Evolutionary conservation across 2,329 filamentous ascomycete species (phyloP).

Genomic region (Mycosphaerella arachidis): DNA sequence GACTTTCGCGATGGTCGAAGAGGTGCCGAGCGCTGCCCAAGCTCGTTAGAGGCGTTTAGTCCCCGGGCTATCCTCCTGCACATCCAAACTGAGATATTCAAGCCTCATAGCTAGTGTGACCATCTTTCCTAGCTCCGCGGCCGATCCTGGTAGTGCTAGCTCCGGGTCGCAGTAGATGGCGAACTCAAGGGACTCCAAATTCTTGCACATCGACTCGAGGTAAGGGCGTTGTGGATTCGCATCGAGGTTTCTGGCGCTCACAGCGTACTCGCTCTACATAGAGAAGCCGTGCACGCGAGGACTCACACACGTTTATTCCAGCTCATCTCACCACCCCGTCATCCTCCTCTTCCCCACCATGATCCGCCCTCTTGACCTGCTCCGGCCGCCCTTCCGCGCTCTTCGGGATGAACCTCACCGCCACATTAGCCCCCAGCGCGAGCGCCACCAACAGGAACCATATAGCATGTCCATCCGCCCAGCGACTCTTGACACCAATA

Average conservation of each 20-base stretch:
- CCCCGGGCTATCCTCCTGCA: not conserved
- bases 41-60: not conserved
- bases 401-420: constrained; percentile 33
- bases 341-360: constrained; percentile 3
- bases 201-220: not conserved
- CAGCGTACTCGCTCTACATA: not conserved
- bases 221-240: not conserved
- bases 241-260: not conserved
- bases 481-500: constrained; percentile 57
- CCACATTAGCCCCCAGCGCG: constrained; percentile 34
- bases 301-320: not conserved
- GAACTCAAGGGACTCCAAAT: not conserved
- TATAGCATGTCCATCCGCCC: constrained; percentile 60
- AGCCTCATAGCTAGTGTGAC: not conserved
- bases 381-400: constrained; percentile 30
- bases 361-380: constrained; percentile 4
- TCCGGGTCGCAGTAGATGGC: not conserved
- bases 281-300: not conserved
- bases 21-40: not conserved
- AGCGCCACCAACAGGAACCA: constrained; percentile 55
- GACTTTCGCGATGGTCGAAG: not conserved
- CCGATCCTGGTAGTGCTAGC: not conserved
- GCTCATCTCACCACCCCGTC: not conserved
- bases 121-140: not conserved
- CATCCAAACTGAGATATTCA: not conserved